Conservation (phyloP, 116 monocot species). For the Posidonia oceanica region DNA sequence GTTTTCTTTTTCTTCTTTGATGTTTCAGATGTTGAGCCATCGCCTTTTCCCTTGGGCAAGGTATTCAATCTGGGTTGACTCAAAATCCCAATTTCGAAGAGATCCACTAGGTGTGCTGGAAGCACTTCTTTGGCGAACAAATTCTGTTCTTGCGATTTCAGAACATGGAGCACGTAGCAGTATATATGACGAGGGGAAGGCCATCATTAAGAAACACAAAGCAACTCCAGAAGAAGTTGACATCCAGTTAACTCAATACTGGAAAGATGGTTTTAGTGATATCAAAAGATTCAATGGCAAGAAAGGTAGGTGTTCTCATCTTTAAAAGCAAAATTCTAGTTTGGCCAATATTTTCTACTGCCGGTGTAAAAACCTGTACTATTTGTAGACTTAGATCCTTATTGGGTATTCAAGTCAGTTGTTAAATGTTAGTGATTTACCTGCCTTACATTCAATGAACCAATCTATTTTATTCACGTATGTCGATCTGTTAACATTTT, state of each 20-base stretch:
- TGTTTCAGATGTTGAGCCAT: conserved; percentile 77
- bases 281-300: conserved; percentile 69
- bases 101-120: conserved; percentile 93
- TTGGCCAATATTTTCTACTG: not conserved
- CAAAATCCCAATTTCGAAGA: conserved; percentile 88
- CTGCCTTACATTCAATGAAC: no score
- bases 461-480: no score
- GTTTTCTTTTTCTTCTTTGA: not conserved
- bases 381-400: not conserved
- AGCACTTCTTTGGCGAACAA: conserved; percentile 88
- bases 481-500: not conserved
- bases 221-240: conserved; percentile 87
- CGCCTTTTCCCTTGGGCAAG: conserved; percentile 84
- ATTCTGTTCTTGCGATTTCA: conserved; percentile 80
- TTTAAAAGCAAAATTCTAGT: not conserved
- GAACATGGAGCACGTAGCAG: conserved; percentile 96
- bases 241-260: conserved; percentile 67
- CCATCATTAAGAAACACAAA: conserved; percentile 83
- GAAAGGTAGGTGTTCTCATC: conserved; percentile 48
- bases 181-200: conserved; percentile 83
- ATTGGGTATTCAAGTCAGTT: not conserved
- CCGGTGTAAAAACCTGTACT: no score
- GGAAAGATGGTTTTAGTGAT: conserved; percentile 58
- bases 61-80: conserved; percentile 97
- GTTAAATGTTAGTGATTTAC: no score